Base-by-base conservation (phyloP, 2,329 filamentous ascomycete species). In the Reticulascus tulasneorum region DNA sequence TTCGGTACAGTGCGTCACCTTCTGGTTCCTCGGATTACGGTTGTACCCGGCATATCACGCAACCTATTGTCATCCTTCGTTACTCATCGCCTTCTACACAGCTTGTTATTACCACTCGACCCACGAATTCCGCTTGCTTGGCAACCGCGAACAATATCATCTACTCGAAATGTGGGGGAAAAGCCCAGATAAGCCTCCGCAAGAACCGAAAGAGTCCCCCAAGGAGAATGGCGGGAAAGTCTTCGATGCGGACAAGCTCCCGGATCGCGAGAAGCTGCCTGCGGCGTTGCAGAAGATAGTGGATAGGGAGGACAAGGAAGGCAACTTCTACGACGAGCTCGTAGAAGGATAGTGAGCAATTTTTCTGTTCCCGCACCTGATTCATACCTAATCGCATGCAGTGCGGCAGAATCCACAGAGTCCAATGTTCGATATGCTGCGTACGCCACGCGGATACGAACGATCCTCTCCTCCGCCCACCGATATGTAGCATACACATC, bases 401-500 rank as follows among this genome's bases (percentile, higher is more conserved):
- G 83, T 53, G 78, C 74, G 11, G 74, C 81, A 38, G 84, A 94
- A 51, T 86, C 88, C 6, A 96, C 88, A 41, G 87, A 96, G 36
- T 85, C 81, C 49, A 83, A 80, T 49, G 69, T 94, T 53, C 85
- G 93, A 54, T 98, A 97, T 65, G 91, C 90, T 38, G 93, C 86
- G 49, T 98, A 98, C 64, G 87, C 88, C 30, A 80, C 82, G 42
- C 82, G 93, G 31, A 67, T 93, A 45, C 82, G 87, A 44, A 95
- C 90, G 7, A 86, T 97, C 48, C 79, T 98, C 53, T 70, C 90
- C 49, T 88, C 86, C 12, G 90, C 90, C 5, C 93, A 97, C 55
- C 83, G 93, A 53, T 98, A 98, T 55, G 89, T 98, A 31, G 93
- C 93, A 38, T 98, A 98, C 60, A 97, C 93, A 0, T 90, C 84